phyloP scores from a whole-genome alignment of 78 protist genomes.

The Abeoforma whisleri region DNA sequence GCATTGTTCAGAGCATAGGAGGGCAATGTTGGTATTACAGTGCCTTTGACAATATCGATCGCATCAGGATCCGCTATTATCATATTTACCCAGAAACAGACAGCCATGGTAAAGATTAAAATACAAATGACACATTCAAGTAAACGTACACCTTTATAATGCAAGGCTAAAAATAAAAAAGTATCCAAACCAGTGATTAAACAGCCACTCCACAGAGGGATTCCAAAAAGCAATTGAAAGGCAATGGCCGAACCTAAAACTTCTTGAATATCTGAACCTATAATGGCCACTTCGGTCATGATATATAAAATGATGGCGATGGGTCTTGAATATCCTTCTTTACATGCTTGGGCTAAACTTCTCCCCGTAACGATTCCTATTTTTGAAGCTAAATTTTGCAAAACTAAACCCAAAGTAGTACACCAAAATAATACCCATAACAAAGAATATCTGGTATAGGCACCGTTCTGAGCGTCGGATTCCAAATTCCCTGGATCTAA shows the following conservation, averaged over 20 bases:
- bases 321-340: neutral
- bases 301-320: slow-evolving; percentile 45
- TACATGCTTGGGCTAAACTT: neutral
- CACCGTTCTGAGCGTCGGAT: slow-evolving; percentile 55
- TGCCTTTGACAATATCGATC: neutral
- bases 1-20: neutral
- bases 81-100: neutral
- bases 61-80: neutral
- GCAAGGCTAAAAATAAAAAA: slow-evolving; percentile 21
- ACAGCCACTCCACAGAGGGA: slow-evolving; percentile 26
- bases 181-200: slow-evolving; percentile 21
- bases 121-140: slow-evolving; percentile 17
- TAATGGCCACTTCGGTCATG: slow-evolving; percentile 69
- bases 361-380: slow-evolving; percentile 70
- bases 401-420: slow-evolving; percentile 55
- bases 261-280: slow-evolving; percentile 65
- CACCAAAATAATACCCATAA: slow-evolving; percentile 72
- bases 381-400: slow-evolving; percentile 59
- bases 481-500: slow-evolving; percentile 61
- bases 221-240: slow-evolving; percentile 12
- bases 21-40: no score
- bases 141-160: slow-evolving; percentile 24
- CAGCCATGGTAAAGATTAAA: neutral
- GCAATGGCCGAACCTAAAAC: slow-evolving; percentile 46
- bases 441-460: slow-evolving; percentile 55